Base-by-base conservation (phyloP, 2,329 filamentous ascomycete genomes). In the Fusarium begoniae region DNA sequence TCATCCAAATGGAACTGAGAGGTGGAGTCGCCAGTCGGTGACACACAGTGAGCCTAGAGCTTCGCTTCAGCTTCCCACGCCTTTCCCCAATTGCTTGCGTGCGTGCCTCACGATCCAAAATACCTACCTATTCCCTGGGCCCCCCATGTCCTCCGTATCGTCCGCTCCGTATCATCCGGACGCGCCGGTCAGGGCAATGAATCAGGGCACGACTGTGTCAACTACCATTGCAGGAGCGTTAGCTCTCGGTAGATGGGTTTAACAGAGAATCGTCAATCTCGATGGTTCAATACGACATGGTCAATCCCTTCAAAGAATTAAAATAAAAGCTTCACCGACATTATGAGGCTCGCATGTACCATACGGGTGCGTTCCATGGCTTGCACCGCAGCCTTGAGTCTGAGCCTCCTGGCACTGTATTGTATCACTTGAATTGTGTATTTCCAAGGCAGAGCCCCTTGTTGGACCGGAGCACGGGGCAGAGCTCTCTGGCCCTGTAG, bases 361-460 rank as follows among this genome's bases (percentile, higher is more conserved):
- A 53, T 43, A 48, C 54, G 53, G 28, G 47, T 51, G 48, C 24
- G 48, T 51, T 55, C 62, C 35, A 51, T 70, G 66, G 66, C 66
- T 61, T 58, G 54, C 53, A 70, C 61, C 71, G 67, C 70, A 73
- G 58, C 44, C 66, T 65, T 54, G 30, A 72, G 64, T 53, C 45
- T 55, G 45, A 67, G 63, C 60, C 69, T 37, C 35, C 35, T 37
- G 0, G 32, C 32, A 35, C 32, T 35, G 32, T 35, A 17, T 35
- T 24, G 50, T 41, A 20, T 56, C 66, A 64, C 51, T 38, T 24
- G 38, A 15, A 26, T 18, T 30, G 45, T 30, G 18, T 45, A 47
- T 63, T 70, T 73, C 66, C 70, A 73, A 73, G 71, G 70, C 70
- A 73, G 70, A 71, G 59, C 57, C 70, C 70, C 70, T 72, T 73